These are phyloP conservation scores for Scytalidium lignicola DNA, from an alignment of 2,329 filamentous ascomycete species.

Conservation along the genomic window DNA sequence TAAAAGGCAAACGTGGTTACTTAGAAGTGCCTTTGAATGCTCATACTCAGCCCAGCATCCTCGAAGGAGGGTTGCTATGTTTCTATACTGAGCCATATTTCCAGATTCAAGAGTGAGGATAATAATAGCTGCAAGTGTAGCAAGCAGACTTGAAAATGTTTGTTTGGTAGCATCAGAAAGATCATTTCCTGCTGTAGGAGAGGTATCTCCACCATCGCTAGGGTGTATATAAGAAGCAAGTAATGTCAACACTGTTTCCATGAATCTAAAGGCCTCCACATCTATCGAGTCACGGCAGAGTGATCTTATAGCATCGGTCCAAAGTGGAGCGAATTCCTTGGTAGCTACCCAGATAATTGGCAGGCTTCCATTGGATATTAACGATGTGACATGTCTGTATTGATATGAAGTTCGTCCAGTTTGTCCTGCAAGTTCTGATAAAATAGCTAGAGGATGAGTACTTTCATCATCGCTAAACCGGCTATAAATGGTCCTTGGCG, in stretches of 20 bases:
- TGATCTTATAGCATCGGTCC: slow-evolving; percentile 32
- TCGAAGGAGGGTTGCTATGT: slow-evolving; percentile 8
- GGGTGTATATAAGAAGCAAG: slow-evolving; percentile 13
- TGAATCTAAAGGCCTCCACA: slow-evolving; percentile 32
- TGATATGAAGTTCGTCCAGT: slow-evolving; percentile 29
- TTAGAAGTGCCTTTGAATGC: background rate
- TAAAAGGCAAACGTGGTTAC: slow-evolving; percentile 9
- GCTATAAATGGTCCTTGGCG: slow-evolving; percentile 29
- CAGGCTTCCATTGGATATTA: slow-evolving; percentile 32
- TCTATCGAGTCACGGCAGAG: slow-evolving; percentile 29
- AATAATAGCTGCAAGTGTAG: slow-evolving; percentile 34
- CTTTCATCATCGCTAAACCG: slow-evolving; percentile 21
- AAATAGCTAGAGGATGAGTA: slow-evolving; percentile 28
- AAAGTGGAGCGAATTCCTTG: slow-evolving; percentile 34
- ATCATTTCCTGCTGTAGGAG: background rate
- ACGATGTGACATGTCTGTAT: slow-evolving; percentile 31
- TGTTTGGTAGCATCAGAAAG: slow-evolving; percentile 22
- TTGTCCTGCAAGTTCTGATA: slow-evolving; percentile 30
- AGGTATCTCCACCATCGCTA: background rate
- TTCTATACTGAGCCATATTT: background rate
- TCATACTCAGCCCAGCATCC: slow-evolving; percentile 9
- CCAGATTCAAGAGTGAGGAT: slow-evolving; percentile 20
- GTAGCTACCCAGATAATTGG: slow-evolving; percentile 41
- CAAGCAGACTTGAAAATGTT: slow-evolving; percentile 37
- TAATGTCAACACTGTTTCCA: slow-evolving; percentile 29